Conservation (phyloP, 2,329 filamentous ascomycete species). For the Penicillium sumatraense region DNA sequence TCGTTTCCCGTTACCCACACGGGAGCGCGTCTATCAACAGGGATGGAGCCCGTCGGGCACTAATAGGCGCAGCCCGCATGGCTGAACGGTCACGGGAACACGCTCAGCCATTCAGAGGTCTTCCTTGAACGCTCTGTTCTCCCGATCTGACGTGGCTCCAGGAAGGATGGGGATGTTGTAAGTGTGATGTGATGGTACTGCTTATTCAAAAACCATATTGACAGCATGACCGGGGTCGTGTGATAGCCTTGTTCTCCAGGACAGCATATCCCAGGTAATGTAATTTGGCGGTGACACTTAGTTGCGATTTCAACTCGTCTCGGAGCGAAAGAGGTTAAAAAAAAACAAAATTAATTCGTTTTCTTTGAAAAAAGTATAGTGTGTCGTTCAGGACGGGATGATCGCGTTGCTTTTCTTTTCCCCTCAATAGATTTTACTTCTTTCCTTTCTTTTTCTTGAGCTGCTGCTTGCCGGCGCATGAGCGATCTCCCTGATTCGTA, state of each 20-base stretch:
- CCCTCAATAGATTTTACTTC: neutral
- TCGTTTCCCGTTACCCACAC: conserved; percentile 23
- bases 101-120: conserved; percentile 11
- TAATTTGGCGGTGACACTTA: conserved; percentile 16
- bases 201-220: too few relatives aligned
- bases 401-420: conserved; percentile 19
- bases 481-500: conserved; percentile 17
- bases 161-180: neutral
- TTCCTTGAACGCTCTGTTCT: neutral
- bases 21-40: conserved; percentile 32
- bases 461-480: conserved; percentile 21
- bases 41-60: conserved; percentile 32
- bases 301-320: conserved; percentile 15
- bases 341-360: too few relatives aligned
- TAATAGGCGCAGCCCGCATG: conserved; percentile 36
- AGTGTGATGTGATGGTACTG: neutral
- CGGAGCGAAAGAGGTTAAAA: conserved; percentile 18
- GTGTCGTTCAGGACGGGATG: conserved; percentile 18
- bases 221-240: conserved; percentile 11
- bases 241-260: conserved; percentile 5
- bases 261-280: neutral
- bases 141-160: conserved; percentile 1
- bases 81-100: conserved; percentile 31
- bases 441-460: neutral
- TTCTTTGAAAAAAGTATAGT: too few relatives aligned